A percentile compares a stretch with the other conserved stretches of the same genome.
Conservation (phyloP, 2,329 filamentous ascomycete genomes). For the Fusarium anthophilum region DNA sequence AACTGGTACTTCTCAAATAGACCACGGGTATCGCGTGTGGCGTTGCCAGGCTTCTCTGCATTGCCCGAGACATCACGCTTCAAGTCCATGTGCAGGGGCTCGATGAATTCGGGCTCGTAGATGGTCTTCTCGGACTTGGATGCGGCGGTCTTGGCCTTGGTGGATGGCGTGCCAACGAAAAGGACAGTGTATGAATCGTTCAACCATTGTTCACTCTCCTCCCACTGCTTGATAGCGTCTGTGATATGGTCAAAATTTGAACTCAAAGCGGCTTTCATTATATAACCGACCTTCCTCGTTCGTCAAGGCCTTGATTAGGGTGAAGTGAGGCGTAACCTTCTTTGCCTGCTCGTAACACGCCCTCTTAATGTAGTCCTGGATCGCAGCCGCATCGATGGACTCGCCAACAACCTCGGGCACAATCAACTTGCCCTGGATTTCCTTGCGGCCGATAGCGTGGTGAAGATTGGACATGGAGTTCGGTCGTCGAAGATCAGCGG, state of each 20-base stretch:
- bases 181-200: slow-evolving; percentile 75
- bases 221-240: slow-evolving; percentile 21
- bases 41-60: slow-evolving; percentile 49
- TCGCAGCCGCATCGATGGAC: slow-evolving; percentile 50
- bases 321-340: slow-evolving; percentile 51
- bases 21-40: slow-evolving; percentile 56
- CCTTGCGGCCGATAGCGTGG: slow-evolving; percentile 48
- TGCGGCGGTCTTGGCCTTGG: slow-evolving; percentile 4
- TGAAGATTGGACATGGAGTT: slow-evolving; percentile 64
- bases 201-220: slow-evolving; percentile 20
- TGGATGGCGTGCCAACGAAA: slow-evolving; percentile 71
- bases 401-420: slow-evolving; percentile 68
- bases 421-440: slow-evolving; percentile 54
- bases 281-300: slow-evolving; percentile 54
- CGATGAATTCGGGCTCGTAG: slow-evolving; percentile 74
- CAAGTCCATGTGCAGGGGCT: slow-evolving; percentile 74
- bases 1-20: slow-evolving; percentile 96
- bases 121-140: slow-evolving; percentile 48
- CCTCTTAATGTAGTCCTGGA: slow-evolving; percentile 57
- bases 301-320: slow-evolving; percentile 54
- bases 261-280: neutral
- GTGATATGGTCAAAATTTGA: slow-evolving; percentile 3
- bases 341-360: slow-evolving; percentile 55
- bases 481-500: slow-evolving; percentile 69
- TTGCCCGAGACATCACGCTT: slow-evolving; percentile 65